Conservation (phyloP, 768 basidiomycete genomes). For the Psilocybe sp. region DNA sequence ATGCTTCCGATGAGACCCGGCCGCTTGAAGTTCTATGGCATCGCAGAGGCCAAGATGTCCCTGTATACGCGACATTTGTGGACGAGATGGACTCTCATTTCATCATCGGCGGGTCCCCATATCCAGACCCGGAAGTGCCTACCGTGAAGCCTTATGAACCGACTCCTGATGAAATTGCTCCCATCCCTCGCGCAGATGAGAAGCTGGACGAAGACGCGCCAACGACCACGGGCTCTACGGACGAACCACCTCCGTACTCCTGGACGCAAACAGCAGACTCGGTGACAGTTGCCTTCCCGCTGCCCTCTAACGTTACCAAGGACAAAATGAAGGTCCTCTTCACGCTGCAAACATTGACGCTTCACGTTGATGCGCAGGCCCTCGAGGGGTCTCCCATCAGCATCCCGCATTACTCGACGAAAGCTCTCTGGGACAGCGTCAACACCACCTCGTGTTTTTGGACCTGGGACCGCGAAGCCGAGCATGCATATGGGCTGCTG, state of each 20-base stretch:
- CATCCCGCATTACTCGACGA: constrained; percentile 59
- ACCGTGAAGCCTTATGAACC: constrained; percentile 47
- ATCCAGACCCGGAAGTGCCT: constrained; percentile 38
- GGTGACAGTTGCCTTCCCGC: constrained; percentile 78
- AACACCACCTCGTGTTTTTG: constrained; percentile 80
- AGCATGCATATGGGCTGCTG: constrained; percentile 64
- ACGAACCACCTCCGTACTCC: constrained; percentile 77
- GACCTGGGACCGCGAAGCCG: constrained; percentile 86
- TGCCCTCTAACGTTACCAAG: constrained; percentile 69
- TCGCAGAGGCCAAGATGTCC: constrained; percentile 68
- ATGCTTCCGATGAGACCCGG: constrained; percentile 24
- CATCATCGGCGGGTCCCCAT: constrained; percentile 56
- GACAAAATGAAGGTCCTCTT: constrained; percentile 66
- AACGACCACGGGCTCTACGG: constrained; percentile 29
- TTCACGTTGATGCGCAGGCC: constrained; percentile 50
- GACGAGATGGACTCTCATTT: constrained; percentile 44
- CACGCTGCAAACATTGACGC: constrained; percentile 58
- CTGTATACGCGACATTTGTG: constrained; percentile 53
- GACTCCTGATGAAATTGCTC: constrained; percentile 60
- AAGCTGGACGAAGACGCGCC: constrained; percentile 32
- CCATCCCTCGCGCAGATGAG: constrained; percentile 65
- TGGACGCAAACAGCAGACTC: constrained; percentile 90
- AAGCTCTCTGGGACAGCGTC: constrained; percentile 78
- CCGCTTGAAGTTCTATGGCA: constrained; percentile 64
- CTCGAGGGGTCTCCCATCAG: constrained; percentile 25